Evolutionary conservation across 345 rosid genomes (phyloP), one percentile per base, ranked within the genome.

Genomic region (Salix koriyanagi): DNA sequence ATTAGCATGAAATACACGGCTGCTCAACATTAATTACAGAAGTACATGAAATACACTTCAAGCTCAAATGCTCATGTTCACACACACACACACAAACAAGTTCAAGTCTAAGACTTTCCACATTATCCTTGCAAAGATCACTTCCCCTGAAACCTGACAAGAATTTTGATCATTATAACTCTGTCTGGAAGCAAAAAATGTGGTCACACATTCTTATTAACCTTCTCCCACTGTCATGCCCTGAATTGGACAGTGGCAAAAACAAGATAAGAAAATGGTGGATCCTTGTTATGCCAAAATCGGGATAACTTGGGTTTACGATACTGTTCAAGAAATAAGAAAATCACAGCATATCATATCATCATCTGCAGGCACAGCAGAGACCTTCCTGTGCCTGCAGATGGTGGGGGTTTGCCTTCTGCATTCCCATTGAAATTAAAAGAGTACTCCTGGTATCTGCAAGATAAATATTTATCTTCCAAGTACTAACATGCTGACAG

Each of bases 401-500:
- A 67, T 28, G 78, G 60, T 32, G 61, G 73, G 61, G 77, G 66
- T 28, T 75, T 79, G 77, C 75, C 67, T 67, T 82, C 54, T 70
- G 79, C 82, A 81, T 84, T 87, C 87, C 82, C 36, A 82, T 83
- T 74, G 75, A 89, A 86, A 85, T 84, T 82, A 74, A 88, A 85
- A 85, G 71, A 93, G 93, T 97, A 97, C 91, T 75, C 99, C 97
- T 79, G 91, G 74, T 79, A 95, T 87, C 97, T 93, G 83, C 62
- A 46, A 46, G 10, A 34, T 4, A 4, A 4, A 52, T 23, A 61
- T 71, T 73, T 64, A 56, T 23, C 42, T 28, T 79, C 62, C 39
- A 18, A 52, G 11, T 54, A 25, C 65, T 60, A 37, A 41, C 81
- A 71, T 41, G 44, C 54, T 62, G 30, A 44, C 32, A 52, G 16